Conservation (phyloP, 202 grass and related monocot species). For the Zizania palustris region DNA sequence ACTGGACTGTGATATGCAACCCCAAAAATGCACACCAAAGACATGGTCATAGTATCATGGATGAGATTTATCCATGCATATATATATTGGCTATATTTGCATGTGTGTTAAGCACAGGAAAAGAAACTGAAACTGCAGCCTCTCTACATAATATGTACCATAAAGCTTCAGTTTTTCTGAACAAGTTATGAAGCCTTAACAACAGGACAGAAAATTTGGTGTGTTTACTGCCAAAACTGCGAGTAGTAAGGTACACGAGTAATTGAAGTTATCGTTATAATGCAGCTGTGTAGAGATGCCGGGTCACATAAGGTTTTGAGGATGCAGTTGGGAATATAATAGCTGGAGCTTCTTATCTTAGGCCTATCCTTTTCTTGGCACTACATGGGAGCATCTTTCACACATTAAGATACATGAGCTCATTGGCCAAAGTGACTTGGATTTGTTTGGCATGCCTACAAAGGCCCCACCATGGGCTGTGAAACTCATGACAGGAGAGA, state of each 20-base stretch:
- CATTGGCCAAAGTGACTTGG: conserved; percentile 53
- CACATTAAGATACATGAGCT: conserved; percentile 50
- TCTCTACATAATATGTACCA: neutral
- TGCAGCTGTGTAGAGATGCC: neutral
- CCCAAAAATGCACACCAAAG: conserved; percentile 15
- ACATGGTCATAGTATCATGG: neutral
- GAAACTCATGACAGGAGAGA: conserved; percentile 51
- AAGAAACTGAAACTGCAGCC: neutral
- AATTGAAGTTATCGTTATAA: neutral
- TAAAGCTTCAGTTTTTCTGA: too few relatives aligned
- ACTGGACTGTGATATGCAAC: neutral
- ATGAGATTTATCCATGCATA: too few relatives aligned
- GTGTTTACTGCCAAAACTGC: neutral
- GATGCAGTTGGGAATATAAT: conserved; percentile 29
- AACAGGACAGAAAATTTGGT: neutral
- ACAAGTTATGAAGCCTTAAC: neutral
- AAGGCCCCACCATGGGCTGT: conserved; percentile 53
- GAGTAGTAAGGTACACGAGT: neutral
- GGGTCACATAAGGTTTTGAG: conserved; percentile 35
- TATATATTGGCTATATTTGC: neutral
- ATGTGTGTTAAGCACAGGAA: neutral
- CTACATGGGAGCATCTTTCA: conserved; percentile 64
- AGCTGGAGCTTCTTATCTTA: conserved; percentile 50
- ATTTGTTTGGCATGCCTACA: conserved; percentile 58
- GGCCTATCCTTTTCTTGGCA: conserved; percentile 60